Evolutionary conservation across 2,329 filamentous ascomycete species (phyloP).

Genomic region (Ascochyta clinopodiicola): DNA sequence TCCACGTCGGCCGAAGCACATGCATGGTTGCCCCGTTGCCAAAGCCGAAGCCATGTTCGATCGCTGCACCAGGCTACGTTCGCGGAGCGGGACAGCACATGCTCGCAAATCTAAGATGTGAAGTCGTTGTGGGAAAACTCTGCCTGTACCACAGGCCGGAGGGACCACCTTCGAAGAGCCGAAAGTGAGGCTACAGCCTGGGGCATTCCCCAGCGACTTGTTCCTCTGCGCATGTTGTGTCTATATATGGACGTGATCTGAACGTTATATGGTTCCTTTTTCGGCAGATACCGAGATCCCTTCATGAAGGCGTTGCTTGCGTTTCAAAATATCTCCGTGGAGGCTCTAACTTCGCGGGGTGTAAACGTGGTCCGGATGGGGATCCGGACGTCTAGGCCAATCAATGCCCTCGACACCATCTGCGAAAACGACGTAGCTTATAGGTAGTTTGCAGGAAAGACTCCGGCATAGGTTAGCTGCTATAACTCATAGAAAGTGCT

Average conservation of each 20-base stretch:
- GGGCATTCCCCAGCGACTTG: background rate
- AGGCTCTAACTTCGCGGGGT: constrained; percentile 1
- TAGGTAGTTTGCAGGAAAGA: background rate
- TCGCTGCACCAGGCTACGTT: background rate
- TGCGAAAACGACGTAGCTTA: background rate
- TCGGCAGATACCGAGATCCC: background rate
- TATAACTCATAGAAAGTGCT: background rate
- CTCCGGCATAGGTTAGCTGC: background rate
- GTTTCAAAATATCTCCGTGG: constrained; percentile 13
- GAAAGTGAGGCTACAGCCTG: constrained; percentile 2
- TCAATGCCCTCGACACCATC: background rate
- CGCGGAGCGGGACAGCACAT: background rate
- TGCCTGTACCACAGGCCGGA: background rate
- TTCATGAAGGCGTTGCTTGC: background rate
- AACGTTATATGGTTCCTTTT: background rate
- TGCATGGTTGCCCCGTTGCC: background rate
- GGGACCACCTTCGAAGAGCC: background rate
- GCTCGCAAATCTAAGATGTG: background rate
- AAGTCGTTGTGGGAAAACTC: background rate
- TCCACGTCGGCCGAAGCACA: constrained; percentile 1
- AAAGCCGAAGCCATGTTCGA: background rate
- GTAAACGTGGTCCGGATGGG: constrained; percentile 1
- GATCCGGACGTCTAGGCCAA: background rate
- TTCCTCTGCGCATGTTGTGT: background rate
- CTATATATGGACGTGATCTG: constrained; percentile 1